Evolutionary conservation across 306 rosid species (phyloP), one percentile per base, ranked within the genome.

Genomic region (Nissolia schottii): DNA sequence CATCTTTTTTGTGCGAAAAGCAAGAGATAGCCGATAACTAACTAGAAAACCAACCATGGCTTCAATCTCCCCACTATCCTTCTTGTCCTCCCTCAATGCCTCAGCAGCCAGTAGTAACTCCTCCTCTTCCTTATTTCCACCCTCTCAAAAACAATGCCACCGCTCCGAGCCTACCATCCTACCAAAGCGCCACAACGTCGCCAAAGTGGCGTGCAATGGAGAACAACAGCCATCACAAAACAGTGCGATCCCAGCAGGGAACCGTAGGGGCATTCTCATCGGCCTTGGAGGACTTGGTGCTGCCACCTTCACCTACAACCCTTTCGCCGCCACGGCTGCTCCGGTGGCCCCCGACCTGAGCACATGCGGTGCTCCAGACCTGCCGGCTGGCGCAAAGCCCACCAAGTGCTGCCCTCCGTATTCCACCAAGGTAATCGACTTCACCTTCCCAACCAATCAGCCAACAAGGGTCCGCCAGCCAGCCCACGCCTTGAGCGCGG

Each of bases 361-460:
- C 3, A 65, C 59, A 0, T 85, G 90, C 10, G 84, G 87, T 1
- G 25, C 72, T 0, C 74, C 85, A 0, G 85, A 83, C 41, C 49
- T 80, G 15, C 88, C 90, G 0, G 2, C 29, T 0, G 81, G 81
- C 0, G 84, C 67, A 0, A 11, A 27, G 1, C 37, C 68, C 40
- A 18, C 7, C 31, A 62, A 79, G 20, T 88, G 93, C 50, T 88
- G 93, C 71, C 93, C 93, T 1, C 89, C 86, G 0, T 2, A 25
- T 5, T 5, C 84, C 61, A 6, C 81, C 10, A 51, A 73, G 0
- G 73, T 84, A 48, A 6, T 15, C 4, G 51, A 45, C 19, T 45
- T 45, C 6, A 2, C 3, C 9, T 45, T 45, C 51, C 51, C 51
- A 2, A n/a, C 18, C 2, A 5, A 43, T 20, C 51, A n/a, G 7